A percentile compares a stretch with the other conserved stretches of the same genome.
Evolutionary conservation across 768 basidiomycete species (phyloP).

Genomic region (Jaapia argillacea): DNA sequence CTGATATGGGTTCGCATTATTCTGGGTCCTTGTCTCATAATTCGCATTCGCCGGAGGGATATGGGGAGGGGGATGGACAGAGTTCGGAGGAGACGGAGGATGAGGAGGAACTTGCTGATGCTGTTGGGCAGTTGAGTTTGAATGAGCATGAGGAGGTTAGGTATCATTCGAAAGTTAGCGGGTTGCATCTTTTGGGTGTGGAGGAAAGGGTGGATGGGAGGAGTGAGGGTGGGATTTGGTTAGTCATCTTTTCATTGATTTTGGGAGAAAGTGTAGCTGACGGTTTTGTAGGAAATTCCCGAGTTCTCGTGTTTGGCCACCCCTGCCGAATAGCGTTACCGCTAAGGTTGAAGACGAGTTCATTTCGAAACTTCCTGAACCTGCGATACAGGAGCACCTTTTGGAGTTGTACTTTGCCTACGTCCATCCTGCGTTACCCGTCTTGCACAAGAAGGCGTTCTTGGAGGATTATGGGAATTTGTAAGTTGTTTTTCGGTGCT

Average conservation of each 20-base stretch:
- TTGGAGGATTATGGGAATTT: conserved; percentile 40
- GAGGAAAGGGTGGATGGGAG: conserved; percentile 52
- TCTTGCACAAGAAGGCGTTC: conserved; percentile 65
- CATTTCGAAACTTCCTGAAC: conserved; percentile 41
- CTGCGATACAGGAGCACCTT: conserved; percentile 52
- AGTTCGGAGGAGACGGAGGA: conserved; percentile 14
- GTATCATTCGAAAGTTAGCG: conserved; percentile 81
- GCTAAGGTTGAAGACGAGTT: conserved; percentile 26
- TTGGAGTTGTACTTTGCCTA: conserved; percentile 72
- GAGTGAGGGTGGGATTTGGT: conserved; percentile 74
- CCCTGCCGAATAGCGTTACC: conserved; percentile 23
- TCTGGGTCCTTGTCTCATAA: not conserved
- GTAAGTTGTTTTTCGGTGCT: conserved; percentile 16
- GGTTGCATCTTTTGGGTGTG: conserved; percentile 60
- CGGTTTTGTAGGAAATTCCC: conserved; percentile 59
- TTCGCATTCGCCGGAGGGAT: not conserved
- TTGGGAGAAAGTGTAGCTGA: not conserved
- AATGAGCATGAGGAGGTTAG: conserved; percentile 83
- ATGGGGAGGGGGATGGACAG: not conserved
- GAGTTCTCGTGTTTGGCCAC: conserved; percentile 84
- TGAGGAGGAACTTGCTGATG: conserved; percentile 47
- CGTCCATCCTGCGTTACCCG: conserved; percentile 72
- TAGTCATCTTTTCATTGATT: conserved; percentile 14
- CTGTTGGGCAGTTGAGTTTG: conserved; percentile 77
- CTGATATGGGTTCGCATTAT: not conserved